Evolutionary conservation across 2,329 filamentous ascomycete genomes (phyloP).

Genomic region (Colletotrichum siamense): DNA sequence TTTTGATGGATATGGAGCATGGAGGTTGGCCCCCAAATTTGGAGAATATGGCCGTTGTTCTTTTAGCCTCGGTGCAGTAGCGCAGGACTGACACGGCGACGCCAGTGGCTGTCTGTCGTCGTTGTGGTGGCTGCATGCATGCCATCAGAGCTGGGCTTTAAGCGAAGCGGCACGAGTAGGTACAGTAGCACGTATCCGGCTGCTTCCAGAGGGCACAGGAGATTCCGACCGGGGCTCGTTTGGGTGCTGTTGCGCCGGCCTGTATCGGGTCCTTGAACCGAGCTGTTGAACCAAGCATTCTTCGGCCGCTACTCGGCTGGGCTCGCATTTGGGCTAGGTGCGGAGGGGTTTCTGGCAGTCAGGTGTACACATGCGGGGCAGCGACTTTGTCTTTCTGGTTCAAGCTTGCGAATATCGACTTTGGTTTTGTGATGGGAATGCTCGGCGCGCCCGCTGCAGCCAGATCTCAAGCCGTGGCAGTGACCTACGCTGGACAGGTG

Average conservation of each 20-base stretch:
- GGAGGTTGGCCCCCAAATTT: slow-evolving; percentile 13
- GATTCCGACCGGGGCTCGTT: background rate
- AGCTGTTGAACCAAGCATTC: background rate
- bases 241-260: background rate
- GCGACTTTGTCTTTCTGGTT: background rate
- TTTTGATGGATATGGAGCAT: background rate
- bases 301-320: slow-evolving; percentile 4
- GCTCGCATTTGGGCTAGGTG: background rate
- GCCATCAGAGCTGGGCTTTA: background rate
- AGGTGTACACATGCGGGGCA: slow-evolving; percentile 17
- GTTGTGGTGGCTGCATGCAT: slow-evolving; percentile 6
- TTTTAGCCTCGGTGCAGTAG: slow-evolving; percentile 19
- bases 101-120: slow-evolving; percentile 5
- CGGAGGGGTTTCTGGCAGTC: background rate
- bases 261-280: background rate
- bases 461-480: background rate
- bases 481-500: background rate
- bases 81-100: background rate
- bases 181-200: background rate
- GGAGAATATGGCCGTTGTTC: slow-evolving; percentile 17
- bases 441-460: background rate
- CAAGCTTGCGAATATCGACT: background rate
- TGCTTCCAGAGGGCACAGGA: background rate
- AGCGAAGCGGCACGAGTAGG: slow-evolving; percentile 6
- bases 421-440: background rate